phyloP scores from a whole-genome alignment of 345 rosid genomes.

The Pelargonium nanum region DNA sequence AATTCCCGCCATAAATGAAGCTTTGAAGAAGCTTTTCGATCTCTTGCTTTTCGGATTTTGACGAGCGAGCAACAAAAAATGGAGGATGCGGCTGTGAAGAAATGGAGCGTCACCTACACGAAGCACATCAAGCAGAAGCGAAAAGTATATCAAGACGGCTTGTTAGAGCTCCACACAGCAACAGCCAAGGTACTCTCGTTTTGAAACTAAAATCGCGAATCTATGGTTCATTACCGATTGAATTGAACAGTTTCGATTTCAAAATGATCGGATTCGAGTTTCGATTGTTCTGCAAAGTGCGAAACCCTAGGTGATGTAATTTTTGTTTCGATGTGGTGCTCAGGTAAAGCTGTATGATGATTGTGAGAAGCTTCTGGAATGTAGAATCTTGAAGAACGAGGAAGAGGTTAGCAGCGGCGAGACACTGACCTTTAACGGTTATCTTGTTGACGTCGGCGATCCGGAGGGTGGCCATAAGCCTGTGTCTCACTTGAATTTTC shows the following conservation, averaged over 20 bases:
- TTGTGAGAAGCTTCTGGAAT: constrained; percentile 53
- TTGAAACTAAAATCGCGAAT: neutral
- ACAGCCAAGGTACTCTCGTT: constrained; percentile 37
- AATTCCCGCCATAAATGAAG: neutral
- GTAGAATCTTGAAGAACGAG: constrained; percentile 50
- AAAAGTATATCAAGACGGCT: constrained; percentile 74
- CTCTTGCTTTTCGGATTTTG: neutral
- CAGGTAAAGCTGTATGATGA: constrained; percentile 70
- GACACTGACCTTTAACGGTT: constrained; percentile 47
- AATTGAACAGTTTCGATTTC: neutral
- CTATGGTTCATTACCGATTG: neutral
- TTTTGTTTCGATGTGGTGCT: neutral
- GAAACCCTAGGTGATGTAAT: neutral
- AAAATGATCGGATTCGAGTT: neutral
- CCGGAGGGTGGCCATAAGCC: constrained; percentile 25
- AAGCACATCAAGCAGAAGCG: constrained; percentile 76
- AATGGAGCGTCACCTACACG: constrained; percentile 76
- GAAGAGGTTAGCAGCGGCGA: constrained; percentile 48
- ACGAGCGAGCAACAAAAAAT: neutral
- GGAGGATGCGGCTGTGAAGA: constrained; percentile 20
- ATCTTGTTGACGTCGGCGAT: constrained; percentile 61
- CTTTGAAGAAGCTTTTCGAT: no score
- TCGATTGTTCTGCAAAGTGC: neutral
- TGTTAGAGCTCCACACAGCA: constrained; percentile 39
- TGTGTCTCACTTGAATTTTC: constrained; percentile 13